These are phyloP conservation scores for Reticulascus tulasneorum DNA, from an alignment of 2,329 filamentous ascomycete species.

Conservation along the genomic window DNA sequence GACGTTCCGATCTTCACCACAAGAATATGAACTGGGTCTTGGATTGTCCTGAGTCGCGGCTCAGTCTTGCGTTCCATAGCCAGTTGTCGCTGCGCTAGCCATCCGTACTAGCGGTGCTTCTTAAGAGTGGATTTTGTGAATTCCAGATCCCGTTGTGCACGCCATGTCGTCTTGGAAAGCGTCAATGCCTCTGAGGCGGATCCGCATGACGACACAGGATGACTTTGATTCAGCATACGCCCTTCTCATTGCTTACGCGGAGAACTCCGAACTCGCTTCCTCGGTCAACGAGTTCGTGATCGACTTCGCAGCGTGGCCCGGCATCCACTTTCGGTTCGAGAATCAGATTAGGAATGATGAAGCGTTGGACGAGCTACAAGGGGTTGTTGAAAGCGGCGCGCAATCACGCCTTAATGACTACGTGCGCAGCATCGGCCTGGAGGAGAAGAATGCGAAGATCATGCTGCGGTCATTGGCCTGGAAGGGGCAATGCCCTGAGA, in stretches of 20 bases:
- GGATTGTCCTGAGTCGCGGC: too few species aligned
- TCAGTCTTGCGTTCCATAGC: too few species aligned
- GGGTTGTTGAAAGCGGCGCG: not conserved
- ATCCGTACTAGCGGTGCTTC: too few species aligned
- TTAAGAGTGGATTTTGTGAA: too few species aligned
- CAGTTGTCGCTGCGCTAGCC: too few species aligned
- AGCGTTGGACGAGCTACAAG: not conserved
- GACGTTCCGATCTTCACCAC: too few species aligned
- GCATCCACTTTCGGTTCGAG: not conserved
- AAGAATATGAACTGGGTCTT: too few species aligned
- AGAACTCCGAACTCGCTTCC: not conserved
- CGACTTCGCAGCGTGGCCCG: not conserved
- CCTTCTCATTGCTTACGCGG: not conserved
- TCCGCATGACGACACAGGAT: not conserved
- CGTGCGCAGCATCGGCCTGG: not conserved
- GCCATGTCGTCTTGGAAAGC: too few species aligned
- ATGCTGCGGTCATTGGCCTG: not conserved
- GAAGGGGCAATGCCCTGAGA: not conserved
- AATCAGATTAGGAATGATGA: not conserved
- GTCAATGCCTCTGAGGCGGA: too few species aligned
- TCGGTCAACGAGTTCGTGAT: conserved; percentile 2
- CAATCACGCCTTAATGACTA: not conserved
- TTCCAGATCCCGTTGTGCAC: too few species aligned
- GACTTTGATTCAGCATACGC: conserved; percentile 4
- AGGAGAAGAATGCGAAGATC: not conserved